Percentiles rank a stretch among this genome's conserved stretches.
These are phyloP conservation scores for Vanderwaltozyma tropicalis DNA, from an alignment of 805 yeast species.

Conservation along the genomic window DNA sequence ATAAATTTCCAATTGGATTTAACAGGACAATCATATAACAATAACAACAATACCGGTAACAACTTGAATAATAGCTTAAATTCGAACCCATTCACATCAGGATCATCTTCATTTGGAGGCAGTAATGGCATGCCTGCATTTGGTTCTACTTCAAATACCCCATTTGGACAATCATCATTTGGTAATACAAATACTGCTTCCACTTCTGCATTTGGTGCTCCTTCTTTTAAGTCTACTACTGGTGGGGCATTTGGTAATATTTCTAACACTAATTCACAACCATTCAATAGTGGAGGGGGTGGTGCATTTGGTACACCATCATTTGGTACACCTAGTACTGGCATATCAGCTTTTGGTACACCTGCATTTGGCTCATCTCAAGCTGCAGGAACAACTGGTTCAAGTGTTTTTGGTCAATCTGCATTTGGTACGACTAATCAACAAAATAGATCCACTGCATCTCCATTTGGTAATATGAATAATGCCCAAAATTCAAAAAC, in stretches of 20 bases:
- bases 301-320: constrained; percentile 16
- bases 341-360: constrained; percentile 12
- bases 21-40: constrained; percentile 12
- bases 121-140: neutral
- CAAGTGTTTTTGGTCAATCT: constrained; percentile 13
- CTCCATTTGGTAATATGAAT: constrained; percentile 5
- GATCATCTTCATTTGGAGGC: constrained; percentile 18
- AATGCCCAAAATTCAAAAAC: constrained; percentile 5
- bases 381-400: neutral
- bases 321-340: constrained; percentile 7
- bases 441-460: constrained; percentile 1
- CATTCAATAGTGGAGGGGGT: too few relatives aligned
- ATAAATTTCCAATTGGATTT: constrained; percentile 29
- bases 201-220: neutral
- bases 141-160: constrained; percentile 4
- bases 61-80: constrained; percentile 5
- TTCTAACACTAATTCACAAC: neutral
- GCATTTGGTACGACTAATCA: constrained; percentile 5
- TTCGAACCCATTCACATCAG: constrained; percentile 4
- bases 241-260: neutral
- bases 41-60: neutral
- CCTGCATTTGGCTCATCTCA: constrained; percentile 17
- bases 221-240: neutral
- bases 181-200: constrained; percentile 10
- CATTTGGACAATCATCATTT: constrained; percentile 13